phyloP scores from a whole-genome alignment of 2,329 filamentous ascomycete genomes.

The Fusarium domesticum region DNA sequence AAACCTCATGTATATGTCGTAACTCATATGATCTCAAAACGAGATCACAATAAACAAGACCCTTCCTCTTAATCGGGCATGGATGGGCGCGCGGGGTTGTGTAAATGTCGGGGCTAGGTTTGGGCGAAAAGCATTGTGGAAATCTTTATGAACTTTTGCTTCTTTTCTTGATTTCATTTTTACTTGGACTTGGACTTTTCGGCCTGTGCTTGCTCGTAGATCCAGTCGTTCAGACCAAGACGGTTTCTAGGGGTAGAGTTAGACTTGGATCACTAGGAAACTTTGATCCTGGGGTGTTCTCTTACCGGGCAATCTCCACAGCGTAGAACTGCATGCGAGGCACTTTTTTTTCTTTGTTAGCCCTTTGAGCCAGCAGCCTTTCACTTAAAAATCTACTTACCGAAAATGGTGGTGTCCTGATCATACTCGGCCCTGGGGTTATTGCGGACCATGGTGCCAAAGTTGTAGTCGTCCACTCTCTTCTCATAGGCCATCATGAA shows the following conservation, averaged over 20 bases:
- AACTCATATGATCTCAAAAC: no score
- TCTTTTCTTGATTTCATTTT: not conserved
- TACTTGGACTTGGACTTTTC: constrained; percentile 42
- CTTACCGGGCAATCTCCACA: constrained; percentile 46
- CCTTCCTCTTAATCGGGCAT: no score
- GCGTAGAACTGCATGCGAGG: constrained; percentile 58
- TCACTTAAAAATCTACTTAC: no score
- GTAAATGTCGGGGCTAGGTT: no score
- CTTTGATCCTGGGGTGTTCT: fast-evolving
- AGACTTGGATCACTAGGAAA: not conserved
- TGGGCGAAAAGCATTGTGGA: not conserved
- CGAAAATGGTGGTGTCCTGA: constrained; percentile 87
- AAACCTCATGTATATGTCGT: no score
- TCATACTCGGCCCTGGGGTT: constrained; percentile 81
- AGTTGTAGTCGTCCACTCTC: constrained; percentile 95
- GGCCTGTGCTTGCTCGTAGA: constrained; percentile 78
- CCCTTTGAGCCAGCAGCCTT: no score
- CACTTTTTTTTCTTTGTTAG: constrained; percentile 34
- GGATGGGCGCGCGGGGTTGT: no score
- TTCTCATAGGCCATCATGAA: constrained; percentile 95
- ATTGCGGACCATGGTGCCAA: constrained; percentile 86
- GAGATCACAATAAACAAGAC: no score
- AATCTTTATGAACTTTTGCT: constrained; percentile 4
- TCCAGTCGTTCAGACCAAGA: constrained; percentile 90
- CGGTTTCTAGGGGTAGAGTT: constrained; percentile 66